Conservation (phyloP, 2,329 filamentous ascomycete genomes). For the Neonectria coccinea region DNA sequence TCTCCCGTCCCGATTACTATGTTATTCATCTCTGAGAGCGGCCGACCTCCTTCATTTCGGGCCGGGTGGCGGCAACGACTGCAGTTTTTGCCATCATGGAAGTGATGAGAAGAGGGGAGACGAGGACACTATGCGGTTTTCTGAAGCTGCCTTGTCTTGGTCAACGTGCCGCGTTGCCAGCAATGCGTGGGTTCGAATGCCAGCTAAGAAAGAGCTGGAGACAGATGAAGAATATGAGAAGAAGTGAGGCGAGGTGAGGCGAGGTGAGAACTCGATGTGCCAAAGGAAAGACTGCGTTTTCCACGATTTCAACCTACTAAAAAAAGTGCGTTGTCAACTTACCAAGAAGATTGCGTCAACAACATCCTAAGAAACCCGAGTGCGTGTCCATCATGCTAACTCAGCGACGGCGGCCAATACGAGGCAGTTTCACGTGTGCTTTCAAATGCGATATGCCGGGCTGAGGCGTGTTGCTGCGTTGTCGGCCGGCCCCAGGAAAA, state of each 20-base stretch:
- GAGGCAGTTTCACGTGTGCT: constrained; percentile 15
- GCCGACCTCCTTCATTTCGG: background rate
- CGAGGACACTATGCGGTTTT: background rate
- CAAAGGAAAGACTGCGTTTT: background rate
- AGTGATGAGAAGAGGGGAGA: background rate
- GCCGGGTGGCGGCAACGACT: background rate
- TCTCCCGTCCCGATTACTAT: background rate
- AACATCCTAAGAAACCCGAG: background rate
- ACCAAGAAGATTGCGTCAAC: background rate
- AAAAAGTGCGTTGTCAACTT: constrained; percentile 6
- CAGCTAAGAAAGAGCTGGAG: background rate
- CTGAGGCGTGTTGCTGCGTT: constrained; percentile 4
- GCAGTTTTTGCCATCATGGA: background rate
- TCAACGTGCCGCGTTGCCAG: background rate
- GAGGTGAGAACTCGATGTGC: background rate
- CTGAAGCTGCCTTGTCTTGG: background rate
- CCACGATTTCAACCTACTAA: background rate
- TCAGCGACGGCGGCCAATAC: constrained; percentile 1
- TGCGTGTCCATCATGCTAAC: background rate
- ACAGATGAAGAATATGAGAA: background rate
- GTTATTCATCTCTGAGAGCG: background rate
- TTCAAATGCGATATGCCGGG: constrained; percentile 3
- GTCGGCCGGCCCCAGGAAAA: constrained; percentile 6
- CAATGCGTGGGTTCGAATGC: background rate
- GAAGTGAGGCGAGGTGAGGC: constrained; percentile 6